These are phyloP conservation scores for Stenogyne calaminthoides DNA, from an alignment of 305 asterid species.

Conservation along the genomic window DNA sequence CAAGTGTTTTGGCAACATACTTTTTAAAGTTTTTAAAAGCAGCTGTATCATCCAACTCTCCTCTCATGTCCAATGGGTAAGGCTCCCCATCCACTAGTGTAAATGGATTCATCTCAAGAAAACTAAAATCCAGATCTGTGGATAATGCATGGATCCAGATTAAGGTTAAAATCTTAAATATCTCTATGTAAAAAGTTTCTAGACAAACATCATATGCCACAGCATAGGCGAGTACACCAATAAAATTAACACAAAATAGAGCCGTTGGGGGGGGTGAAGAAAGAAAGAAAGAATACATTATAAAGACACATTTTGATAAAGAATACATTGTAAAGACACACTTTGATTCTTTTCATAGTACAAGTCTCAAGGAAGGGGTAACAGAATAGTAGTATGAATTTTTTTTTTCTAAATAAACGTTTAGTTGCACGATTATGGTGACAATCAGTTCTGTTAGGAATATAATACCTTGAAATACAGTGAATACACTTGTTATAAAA, in stretches of 20 bases:
- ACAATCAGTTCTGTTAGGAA: slow-evolving; percentile 14
- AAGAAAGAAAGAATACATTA: not conserved
- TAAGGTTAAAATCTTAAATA: slow-evolving; percentile 1
- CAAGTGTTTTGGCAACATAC: slow-evolving; percentile 44
- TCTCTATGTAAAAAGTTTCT: not conserved
- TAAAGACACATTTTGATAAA: not conserved
- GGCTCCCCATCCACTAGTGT: slow-evolving; percentile 83
- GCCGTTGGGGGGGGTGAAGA: not conserved
- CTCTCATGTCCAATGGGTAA: slow-evolving; percentile 91
- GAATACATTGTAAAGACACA: not conserved
- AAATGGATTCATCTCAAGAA: slow-evolving; percentile 94
- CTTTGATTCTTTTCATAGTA: slow-evolving; percentile 4
- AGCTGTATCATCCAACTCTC: slow-evolving; percentile 95
- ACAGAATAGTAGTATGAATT: not conserved
- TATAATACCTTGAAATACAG: slow-evolving; percentile 68
- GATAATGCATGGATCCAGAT: slow-evolving; percentile 20
- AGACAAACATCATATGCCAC: slow-evolving; percentile 5
- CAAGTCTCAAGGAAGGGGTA: not conserved
- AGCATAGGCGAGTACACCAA: not conserved
- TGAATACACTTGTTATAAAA: slow-evolving; percentile 60
- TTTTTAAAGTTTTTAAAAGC: slow-evolving; percentile 89
- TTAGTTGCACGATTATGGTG: not conserved
- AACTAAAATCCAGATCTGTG: slow-evolving; percentile 88
- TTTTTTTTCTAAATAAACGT: not conserved
- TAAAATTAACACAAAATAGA: not conserved